Evolutionary conservation across 1,139 yeast genomes (phyloP), one percentile per base, ranked within the genome.

Genomic region (Wickerhamomyces sp.): DNA sequence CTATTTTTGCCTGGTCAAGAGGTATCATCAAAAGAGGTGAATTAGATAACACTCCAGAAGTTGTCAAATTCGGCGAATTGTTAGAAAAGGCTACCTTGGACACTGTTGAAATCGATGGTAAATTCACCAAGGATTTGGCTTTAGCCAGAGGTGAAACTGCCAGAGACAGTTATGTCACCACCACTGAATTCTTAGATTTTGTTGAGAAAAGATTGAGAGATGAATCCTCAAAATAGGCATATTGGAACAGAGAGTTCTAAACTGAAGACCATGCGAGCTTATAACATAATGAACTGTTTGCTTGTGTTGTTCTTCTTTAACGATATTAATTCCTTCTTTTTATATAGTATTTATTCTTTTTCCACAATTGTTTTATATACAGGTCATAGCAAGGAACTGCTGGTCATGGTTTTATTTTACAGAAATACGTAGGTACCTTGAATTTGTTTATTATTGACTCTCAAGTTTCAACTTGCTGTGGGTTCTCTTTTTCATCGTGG

Each of bases 81-180:
- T 74, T 90, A 53, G 97, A 90, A 68, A 68, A 72, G 59, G 92
- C 95, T 37, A 86, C 90, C 39, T 65, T 88, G 46, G 94, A 87
- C 57, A 87, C 97, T 32, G 97, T 90, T 38, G 78, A 81, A 42
- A 71, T 72, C 39, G 97, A 89, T 58, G 85, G 86, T 42, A 80
- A 81, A 59, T 89, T 90, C 97, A 90, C 97, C 60, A 90, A 90
- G 72, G 97, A 90, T 63, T 76, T 90, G 62, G 96, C 97, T 13
- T 74, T 90, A 51, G 82, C 95, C 42, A 76, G 81, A 56, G 96
- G 96, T 49, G 83, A 80, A 68, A 84, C 94, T 46, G 87, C 83
- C 52, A 78, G 95, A 61, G 65, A 76, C 22, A 64, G 83, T 28
- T 90, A 85, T 54, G 97, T 88, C 33, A 82, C 92, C 43, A 90